A percentile compares a stretch with the other conserved stretches of the same genome.
These are phyloP conservation scores for Sporothrix pallida DNA, from an alignment of 2,329 filamentous ascomycete genomes.

Conservation along the genomic window DNA sequence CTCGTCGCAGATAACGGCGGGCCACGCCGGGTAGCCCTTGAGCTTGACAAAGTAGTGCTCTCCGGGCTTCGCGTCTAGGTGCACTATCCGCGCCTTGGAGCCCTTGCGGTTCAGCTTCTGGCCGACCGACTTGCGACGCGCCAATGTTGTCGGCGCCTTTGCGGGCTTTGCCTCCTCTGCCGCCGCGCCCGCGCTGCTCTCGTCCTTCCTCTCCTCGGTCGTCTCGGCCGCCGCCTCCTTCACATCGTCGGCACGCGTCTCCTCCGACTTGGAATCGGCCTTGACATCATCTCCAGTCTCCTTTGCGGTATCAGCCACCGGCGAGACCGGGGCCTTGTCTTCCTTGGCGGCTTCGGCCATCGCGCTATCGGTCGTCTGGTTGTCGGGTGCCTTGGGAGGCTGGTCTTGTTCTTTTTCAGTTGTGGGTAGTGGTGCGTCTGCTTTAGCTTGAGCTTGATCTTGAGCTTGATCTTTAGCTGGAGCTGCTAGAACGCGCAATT, in stretches of 20 bases:
- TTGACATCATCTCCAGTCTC: constrained; percentile 43
- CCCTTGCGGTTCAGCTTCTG: constrained; percentile 89
- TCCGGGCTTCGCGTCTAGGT: constrained; percentile 84
- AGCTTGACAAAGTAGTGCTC: constrained; percentile 92
- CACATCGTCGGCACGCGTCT: constrained; percentile 33
- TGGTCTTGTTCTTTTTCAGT: constrained; percentile 12
- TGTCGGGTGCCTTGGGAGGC: constrained; percentile 15
- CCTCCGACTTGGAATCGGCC: constrained; percentile 39
- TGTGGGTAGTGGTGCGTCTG: background rate
- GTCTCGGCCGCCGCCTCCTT: constrained; percentile 25
- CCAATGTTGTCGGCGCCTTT: constrained; percentile 50
- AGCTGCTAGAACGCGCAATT: background rate
- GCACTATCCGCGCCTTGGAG: constrained; percentile 71
- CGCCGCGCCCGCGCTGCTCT: background rate
- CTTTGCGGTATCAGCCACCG: constrained; percentile 50
- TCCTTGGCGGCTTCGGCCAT: constrained; percentile 36
- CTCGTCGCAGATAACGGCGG: constrained; percentile 91
- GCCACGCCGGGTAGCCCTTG: constrained; percentile 95
- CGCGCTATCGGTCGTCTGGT: constrained; percentile 29
- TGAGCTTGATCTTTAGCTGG: background rate
- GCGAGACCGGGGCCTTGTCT: constrained; percentile 35
- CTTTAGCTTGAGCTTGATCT: background rate
- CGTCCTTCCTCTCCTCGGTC: constrained; percentile 35
- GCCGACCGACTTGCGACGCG: constrained; percentile 74
- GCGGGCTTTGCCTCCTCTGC: constrained; percentile 44